phyloP scores from a whole-genome alignment of 1,139 yeast genomes.

The Scheffersomyces titani region DNA sequence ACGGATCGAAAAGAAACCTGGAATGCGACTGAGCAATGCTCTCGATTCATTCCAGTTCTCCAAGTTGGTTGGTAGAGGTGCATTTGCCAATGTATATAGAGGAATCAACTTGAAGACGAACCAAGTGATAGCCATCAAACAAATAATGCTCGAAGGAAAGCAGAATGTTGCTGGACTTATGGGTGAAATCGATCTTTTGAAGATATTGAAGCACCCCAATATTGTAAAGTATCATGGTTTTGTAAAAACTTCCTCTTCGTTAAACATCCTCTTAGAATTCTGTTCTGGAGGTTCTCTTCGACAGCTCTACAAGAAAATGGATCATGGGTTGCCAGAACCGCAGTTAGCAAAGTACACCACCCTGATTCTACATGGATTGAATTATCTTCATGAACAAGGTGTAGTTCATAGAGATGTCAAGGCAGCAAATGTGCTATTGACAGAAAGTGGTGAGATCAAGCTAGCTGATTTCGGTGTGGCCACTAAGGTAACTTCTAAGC shows the following conservation, averaged over 20 bases:
- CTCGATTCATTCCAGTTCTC: conserved; percentile 59
- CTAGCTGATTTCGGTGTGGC: conserved; percentile 84
- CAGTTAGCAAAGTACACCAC: conserved; percentile 60
- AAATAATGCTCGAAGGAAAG: conserved; percentile 57
- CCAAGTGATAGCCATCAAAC: conserved; percentile 83
- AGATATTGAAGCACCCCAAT: conserved; percentile 77
- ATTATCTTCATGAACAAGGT: conserved; percentile 67
- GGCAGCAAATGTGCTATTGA: conserved; percentile 72
- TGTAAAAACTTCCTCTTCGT: conserved; percentile 63
- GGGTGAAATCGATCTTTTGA: conserved; percentile 86
- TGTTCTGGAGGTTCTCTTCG: conserved; percentile 88
- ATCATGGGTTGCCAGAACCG: conserved; percentile 58
- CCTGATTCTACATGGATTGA: conserved; percentile 76
- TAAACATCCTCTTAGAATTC: conserved; percentile 72
- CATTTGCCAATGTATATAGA: conserved; percentile 73
- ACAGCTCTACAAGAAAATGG: conserved; percentile 58
- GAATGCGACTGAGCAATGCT: conserved; percentile 41
- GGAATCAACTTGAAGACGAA: conserved; percentile 66
- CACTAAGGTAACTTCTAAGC: conserved; percentile 49
- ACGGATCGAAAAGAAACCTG: conserved; percentile 43
- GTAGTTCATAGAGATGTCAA: conserved; percentile 79
- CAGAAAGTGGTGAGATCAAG: conserved; percentile 61
- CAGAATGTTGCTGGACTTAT: conserved; percentile 53
- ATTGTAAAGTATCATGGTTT: conserved; percentile 91
- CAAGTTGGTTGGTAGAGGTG: conserved; percentile 74